A percentile compares a stretch with the other conserved stretches of the same genome.
These are phyloP conservation scores for Pulicaria dysenterica DNA, from an alignment of 129 eudicot genomes.

Conservation along the genomic window DNA sequence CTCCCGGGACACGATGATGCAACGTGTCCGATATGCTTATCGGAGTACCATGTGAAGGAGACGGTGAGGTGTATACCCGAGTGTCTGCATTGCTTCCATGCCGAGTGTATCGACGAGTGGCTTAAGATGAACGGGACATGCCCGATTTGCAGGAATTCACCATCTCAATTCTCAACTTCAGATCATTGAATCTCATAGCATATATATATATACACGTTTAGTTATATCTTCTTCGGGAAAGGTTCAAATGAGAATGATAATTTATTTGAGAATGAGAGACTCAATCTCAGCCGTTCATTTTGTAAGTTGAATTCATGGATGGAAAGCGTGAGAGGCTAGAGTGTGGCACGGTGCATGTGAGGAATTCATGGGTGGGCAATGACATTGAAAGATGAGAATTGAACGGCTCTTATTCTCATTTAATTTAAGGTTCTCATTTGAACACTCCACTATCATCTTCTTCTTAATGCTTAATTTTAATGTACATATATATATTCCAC, in stretches of 20 bases:
- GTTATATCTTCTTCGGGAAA: not conserved
- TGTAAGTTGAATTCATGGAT: too few species aligned
- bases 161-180: constrained; percentile 35
- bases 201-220: not conserved
- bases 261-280: too few species aligned
- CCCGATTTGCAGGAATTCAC: constrained; percentile 65
- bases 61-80: constrained; percentile 64
- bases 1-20: constrained; percentile 63
- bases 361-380: too few species aligned
- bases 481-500: constrained; percentile 7
- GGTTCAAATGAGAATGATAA: too few species aligned
- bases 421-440: too few species aligned
- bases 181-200: constrained; percentile 22
- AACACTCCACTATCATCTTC: too few species aligned
- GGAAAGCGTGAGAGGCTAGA: too few species aligned
- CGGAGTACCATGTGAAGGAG: constrained; percentile 61
- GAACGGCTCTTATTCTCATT: too few species aligned
- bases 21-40: constrained; percentile 70
- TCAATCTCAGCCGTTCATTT: too few species aligned
- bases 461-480: too few species aligned
- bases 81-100: constrained; percentile 75
- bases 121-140: constrained; percentile 62
- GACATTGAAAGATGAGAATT: too few species aligned
- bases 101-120: constrained; percentile 81
- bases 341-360: too few species aligned